Evolutionary conservation across 768 basidiomycete species (phyloP).

Genomic region (Dendrothele bispora): DNA sequence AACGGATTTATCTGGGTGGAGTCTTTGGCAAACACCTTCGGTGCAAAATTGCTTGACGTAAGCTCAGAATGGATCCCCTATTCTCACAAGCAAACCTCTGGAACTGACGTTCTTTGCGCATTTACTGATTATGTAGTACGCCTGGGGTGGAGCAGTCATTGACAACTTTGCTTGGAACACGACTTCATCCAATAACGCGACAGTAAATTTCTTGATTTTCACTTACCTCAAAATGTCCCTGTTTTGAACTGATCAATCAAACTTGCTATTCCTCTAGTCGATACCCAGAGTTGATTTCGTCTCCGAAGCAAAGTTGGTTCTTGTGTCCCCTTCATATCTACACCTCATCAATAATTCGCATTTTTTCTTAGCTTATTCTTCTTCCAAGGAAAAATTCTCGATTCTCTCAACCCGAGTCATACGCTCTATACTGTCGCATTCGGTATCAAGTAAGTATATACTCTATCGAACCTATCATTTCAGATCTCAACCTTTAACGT

Average conservation of each 20-base stretch:
- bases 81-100: not conserved
- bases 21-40: slow-evolving; percentile 25
- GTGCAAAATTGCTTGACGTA: slow-evolving; percentile 30
- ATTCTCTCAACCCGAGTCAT: slow-evolving; percentile 23
- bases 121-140: slow-evolving; percentile 20
- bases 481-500: not conserved
- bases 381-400: slow-evolving; percentile 27
- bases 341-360: not conserved
- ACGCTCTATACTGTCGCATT: slow-evolving; percentile 30
- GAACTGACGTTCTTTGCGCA: not conserved
- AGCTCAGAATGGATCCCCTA: not conserved
- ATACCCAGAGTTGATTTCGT: slow-evolving; percentile 27
- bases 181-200: slow-evolving; percentile 24
- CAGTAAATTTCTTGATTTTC: slow-evolving; percentile 13
- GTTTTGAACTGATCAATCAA: too few relatives aligned
- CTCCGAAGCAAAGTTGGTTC: slow-evolving; percentile 15
- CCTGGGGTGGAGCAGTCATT: slow-evolving; percentile 33
- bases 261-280: slow-evolving; percentile 8
- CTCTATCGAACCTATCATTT: not conserved
- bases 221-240: not conserved
- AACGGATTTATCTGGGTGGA: slow-evolving; percentile 34
- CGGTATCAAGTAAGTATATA: slow-evolving; percentile 29
- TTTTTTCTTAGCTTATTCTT: slow-evolving; percentile 21
- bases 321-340: not conserved
- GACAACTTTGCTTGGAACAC: slow-evolving; percentile 33